Conservation (phyloP, 2,329 filamentous ascomycete species). For the Corniculantispora saksenae region DNA sequence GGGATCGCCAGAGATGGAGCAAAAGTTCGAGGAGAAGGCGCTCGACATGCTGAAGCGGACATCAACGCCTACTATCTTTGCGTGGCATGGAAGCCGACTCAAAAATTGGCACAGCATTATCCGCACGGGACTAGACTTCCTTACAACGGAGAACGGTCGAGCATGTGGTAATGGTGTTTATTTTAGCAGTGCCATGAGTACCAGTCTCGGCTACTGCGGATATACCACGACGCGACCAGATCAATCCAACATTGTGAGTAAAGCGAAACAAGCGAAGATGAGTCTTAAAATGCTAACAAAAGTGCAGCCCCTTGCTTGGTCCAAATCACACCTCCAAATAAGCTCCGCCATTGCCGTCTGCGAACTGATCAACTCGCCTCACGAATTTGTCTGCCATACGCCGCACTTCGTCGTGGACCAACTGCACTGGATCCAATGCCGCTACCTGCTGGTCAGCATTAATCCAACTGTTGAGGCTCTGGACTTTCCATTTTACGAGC, state of each 20-base stretch:
- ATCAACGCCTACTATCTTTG: slow-evolving; percentile 70
- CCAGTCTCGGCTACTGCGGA: slow-evolving; percentile 54
- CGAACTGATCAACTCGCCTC: slow-evolving; percentile 77
- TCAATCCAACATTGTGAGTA: not conserved
- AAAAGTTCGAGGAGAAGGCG: slow-evolving; percentile 65
- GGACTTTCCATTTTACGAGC: slow-evolving; percentile 21
- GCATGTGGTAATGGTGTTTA: slow-evolving; percentile 81
- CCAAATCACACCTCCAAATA: slow-evolving; percentile 64
- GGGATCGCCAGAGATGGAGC: slow-evolving; percentile 84
- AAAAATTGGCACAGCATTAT: slow-evolving; percentile 90
- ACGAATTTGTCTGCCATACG: slow-evolving; percentile 53
- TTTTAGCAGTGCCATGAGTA: slow-evolving; percentile 62
- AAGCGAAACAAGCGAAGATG: not conserved
- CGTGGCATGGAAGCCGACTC: slow-evolving; percentile 80
- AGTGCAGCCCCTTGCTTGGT: slow-evolving; percentile 51
- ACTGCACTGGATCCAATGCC: slow-evolving; percentile 85
- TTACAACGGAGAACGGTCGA: slow-evolving; percentile 62
- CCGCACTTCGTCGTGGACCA: slow-evolving; percentile 74
- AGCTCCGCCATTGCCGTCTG: slow-evolving; percentile 69
- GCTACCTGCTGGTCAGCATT: slow-evolving; percentile 69
- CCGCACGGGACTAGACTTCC: slow-evolving; percentile 76
- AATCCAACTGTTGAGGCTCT: slow-evolving; percentile 17
- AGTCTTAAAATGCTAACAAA: not conserved
- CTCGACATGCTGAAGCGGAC: slow-evolving; percentile 48
- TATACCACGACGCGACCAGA: accelerated